Evolutionary conservation across 2,329 filamentous ascomycete species (phyloP).

Genomic region (Alternaria sp.): DNA sequence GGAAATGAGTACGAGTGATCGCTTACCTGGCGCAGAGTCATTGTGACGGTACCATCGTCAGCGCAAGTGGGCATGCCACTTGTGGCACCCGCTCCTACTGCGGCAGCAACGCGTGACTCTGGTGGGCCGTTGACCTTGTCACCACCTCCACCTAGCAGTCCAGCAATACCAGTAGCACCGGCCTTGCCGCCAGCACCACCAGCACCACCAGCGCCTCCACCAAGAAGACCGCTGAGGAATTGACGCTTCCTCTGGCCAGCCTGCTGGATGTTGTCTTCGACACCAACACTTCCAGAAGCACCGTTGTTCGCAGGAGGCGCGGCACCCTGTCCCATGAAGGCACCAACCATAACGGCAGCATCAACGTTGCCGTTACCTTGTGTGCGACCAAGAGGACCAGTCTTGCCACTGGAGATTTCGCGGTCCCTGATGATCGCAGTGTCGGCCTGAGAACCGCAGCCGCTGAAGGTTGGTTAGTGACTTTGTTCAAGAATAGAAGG

Average conservation of each 20-base stretch:
- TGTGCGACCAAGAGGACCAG: constrained; percentile 67
- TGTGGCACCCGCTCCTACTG: constrained; percentile 60
- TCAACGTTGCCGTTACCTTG: constrained; percentile 67
- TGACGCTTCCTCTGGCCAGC: constrained; percentile 34
- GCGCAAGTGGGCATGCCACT: constrained; percentile 65
- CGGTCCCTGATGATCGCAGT: constrained; percentile 70
- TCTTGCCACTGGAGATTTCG: constrained; percentile 62
- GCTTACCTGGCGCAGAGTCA: constrained; percentile 66
- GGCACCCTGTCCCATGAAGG: constrained; percentile 60
- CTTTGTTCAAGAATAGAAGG: background rate
- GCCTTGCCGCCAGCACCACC: constrained; percentile 25
- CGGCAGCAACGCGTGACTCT: constrained; percentile 62
- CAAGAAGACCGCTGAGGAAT: constrained; percentile 41
- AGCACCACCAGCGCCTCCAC: constrained; percentile 38
- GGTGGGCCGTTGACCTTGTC: constrained; percentile 55
- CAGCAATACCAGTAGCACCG: constrained; percentile 39
- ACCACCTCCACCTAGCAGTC: constrained; percentile 49
- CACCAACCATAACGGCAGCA: constrained; percentile 63
- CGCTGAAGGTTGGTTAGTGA: constrained; percentile 29
- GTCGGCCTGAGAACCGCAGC: constrained; percentile 70
- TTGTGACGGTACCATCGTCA: constrained; percentile 65
- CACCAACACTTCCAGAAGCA: constrained; percentile 37
- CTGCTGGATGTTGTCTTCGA: constrained; percentile 41
- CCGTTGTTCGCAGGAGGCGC: constrained; percentile 41
- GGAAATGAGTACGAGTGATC: background rate